Base-by-base conservation (phyloP, 2,329 filamentous ascomycete genomes). In the Colletotrichum liriopes region DNA sequence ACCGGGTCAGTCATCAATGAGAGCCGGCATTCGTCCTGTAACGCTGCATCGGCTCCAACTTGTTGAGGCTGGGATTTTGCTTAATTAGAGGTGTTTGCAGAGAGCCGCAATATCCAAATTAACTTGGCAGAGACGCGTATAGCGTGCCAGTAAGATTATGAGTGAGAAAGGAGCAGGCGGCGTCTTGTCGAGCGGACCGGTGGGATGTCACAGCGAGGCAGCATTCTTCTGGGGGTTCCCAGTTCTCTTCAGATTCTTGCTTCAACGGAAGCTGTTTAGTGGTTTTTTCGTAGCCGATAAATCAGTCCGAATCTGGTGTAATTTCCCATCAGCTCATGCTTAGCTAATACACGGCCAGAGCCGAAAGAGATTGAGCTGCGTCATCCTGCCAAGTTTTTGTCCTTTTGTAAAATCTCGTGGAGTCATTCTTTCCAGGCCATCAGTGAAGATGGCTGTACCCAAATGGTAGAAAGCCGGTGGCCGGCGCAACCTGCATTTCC, bases 331-430 rank as follows among this genome's bases (percentile, higher is more conserved):
- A n/a, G 9, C 39, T 16, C n/a, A 41, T 41, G 37, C 23, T n/a
- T 43, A 26, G 35, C 35, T 18, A 26, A 43, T 20, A 58, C 39
- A 23, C 18, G 37, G 7, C 4, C 16, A 29, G 14, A 58, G 18
- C 11, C 39, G 55, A 41, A 58, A 2, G 55, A 43, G 16, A 58
- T 58, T 43, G 23, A 58, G 23, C 37, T 43, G 37, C 55, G 55
- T 41, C 55, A 56, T 56, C 14, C 12, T 8, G 23, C 55, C n/a
- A 41, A 29, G 55, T 58, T 39, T 26, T 18, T 16, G 12, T 20
- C n/a, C 9, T 8, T 8, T 43, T 11, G 23, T 12, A 26, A 12
- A 9, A 4, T 16, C 37, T 23, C 26, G 3, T 39, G 6, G 32
- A 8, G 43, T 5, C 43, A 2, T 18, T 45, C 8, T 20, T 20